Evolutionary conservation across 1,284 basidiomycete species (phyloP).

Genomic region (Pseudozyma thailandica): DNA sequence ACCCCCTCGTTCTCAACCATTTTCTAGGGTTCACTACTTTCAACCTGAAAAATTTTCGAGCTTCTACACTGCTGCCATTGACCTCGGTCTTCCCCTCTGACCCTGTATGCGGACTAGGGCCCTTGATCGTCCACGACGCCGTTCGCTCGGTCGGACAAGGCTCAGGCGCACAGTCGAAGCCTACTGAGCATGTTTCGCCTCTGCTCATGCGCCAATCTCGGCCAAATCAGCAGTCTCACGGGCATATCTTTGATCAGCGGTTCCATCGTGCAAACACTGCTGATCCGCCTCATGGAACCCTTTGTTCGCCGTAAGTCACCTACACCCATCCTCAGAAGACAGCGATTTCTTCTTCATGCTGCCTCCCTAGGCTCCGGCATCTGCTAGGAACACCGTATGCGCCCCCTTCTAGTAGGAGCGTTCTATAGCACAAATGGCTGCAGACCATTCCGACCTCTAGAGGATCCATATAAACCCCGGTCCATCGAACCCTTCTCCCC

Average conservation of each 20-base stretch:
- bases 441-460: background rate
- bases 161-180: too few relatives aligned
- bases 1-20: constrained; percentile 15
- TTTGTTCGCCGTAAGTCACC: constrained; percentile 36
- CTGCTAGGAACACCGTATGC: constrained; percentile 27
- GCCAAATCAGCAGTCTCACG: constrained; percentile 35
- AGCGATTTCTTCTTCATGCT: constrained; percentile 10
- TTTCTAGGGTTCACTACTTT: constrained; percentile 33
- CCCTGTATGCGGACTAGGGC: background rate
- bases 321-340: constrained; percentile 1
- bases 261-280: constrained; percentile 28
- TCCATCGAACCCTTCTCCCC: constrained; percentile 1
- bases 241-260: constrained; percentile 38
- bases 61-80: background rate
- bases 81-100: constrained; percentile 17
- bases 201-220: constrained; percentile 21
- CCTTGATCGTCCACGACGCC: constrained; percentile 19
- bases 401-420: constrained; percentile 1
- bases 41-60: constrained; percentile 14
- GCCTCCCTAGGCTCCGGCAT: constrained; percentile 17
- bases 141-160: too few relatives aligned
- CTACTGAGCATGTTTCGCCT: constrained; percentile 15
- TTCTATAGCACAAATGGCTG: constrained; percentile 23
- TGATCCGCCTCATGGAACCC: constrained; percentile 31
- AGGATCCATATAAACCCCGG: constrained; percentile 34